Percentiles rank a stretch among this genome's conserved stretches.
Evolutionary conservation across 2,329 filamentous ascomycete genomes (phyloP).

Genomic region (Gremmenia infestans): DNA sequence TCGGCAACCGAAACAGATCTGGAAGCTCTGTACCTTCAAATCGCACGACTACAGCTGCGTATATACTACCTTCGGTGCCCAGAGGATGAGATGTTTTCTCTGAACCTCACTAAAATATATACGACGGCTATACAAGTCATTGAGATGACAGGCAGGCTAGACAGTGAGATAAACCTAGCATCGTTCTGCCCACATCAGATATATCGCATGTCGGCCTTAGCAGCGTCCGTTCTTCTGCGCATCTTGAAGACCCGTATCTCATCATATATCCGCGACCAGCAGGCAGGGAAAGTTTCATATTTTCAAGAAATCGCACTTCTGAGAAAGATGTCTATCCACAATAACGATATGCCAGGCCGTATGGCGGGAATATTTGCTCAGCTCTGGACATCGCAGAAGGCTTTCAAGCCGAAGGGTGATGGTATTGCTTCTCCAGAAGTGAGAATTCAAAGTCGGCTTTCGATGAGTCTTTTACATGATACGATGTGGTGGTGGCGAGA

Average conservation of each 20-base stretch:
- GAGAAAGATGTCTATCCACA: slow-evolving; percentile 7
- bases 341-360: slow-evolving; percentile 11
- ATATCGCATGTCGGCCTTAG: slow-evolving; percentile 10
- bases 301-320: slow-evolving; percentile 8
- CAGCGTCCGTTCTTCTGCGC: slow-evolving; percentile 6
- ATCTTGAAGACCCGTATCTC: slow-evolving; percentile 8
- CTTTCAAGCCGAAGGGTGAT: slow-evolving; percentile 2
- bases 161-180: slow-evolving; percentile 5
- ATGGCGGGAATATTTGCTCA: slow-evolving; percentile 12
- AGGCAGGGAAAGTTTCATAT: slow-evolving; percentile 5
- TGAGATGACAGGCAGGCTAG: slow-evolving; percentile 2
- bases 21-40: slow-evolving; percentile 6
- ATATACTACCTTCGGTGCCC: slow-evolving; percentile 11
- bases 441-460: slow-evolving; percentile 10
- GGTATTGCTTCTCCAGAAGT: background rate
- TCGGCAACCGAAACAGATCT: background rate
- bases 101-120: slow-evolving; percentile 9
- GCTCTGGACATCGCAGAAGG: slow-evolving; percentile 8
- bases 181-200: slow-evolving; percentile 9
- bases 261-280: slow-evolving; percentile 2
- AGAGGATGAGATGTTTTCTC: slow-evolving; percentile 4
- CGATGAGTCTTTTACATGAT: slow-evolving; percentile 13
- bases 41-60: slow-evolving; percentile 7
- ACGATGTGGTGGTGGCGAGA: slow-evolving; percentile 12
- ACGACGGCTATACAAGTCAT: slow-evolving; percentile 8